These are phyloP conservation scores for Endocladia muricata DNA, from an alignment of 31 red algal genomes.

Conservation along the genomic window DNA sequence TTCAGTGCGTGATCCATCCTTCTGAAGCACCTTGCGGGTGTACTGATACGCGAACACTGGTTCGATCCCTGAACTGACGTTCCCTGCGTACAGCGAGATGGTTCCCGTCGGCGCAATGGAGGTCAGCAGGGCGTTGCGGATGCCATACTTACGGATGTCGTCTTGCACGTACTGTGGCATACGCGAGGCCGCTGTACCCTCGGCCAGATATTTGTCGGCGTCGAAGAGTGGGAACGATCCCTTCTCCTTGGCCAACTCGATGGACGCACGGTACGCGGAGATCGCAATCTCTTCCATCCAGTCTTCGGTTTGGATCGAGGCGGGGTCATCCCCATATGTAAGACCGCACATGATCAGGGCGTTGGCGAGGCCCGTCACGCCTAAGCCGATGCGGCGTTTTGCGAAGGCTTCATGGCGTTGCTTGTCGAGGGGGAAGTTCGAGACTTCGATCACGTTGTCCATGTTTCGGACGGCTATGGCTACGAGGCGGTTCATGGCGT, in stretches of 20 bases:
- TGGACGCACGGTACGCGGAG: neutral
- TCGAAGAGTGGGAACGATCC: neutral
- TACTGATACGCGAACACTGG: neutral
- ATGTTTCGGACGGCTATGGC: neutral
- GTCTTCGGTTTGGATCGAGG: neutral
- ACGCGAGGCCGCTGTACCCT: too few species aligned
- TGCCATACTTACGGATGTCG: neutral
- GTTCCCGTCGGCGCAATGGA: constrained; percentile 1
- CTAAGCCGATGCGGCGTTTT: constrained; percentile 6
- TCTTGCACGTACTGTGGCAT: neutral
- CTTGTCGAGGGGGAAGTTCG: neutral
- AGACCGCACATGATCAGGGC: neutral
- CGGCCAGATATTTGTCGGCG: neutral
- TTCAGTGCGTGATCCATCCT: neutral
- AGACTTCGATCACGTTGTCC: neutral
- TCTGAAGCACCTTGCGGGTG: neutral
- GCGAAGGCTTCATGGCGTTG: neutral
- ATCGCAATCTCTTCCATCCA: neutral
- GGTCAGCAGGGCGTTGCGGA: neutral
- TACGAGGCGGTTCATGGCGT: neutral
- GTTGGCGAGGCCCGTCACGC: constrained; percentile 1
- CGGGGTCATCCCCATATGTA: neutral
- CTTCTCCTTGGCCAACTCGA: neutral
- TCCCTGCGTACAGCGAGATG: neutral
- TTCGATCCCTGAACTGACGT: constrained; percentile 3